A percentile compares a stretch with the other conserved stretches of the same genome.
Conservation (phyloP, 805 yeast genomes). For the Brettanomyces bruxellensis region DNA sequence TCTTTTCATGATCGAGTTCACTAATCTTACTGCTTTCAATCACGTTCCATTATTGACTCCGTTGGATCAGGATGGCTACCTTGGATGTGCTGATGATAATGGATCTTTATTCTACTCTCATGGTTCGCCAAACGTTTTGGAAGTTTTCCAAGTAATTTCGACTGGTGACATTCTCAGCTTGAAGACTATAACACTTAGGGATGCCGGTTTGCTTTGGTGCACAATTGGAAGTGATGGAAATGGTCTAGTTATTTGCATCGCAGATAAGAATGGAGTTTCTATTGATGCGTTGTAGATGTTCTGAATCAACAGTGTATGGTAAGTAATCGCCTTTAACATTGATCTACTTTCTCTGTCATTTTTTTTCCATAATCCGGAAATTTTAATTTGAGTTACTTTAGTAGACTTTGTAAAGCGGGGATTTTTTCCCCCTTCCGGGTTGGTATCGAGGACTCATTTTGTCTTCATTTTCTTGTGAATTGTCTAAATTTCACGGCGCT, state of each 20-base stretch:
- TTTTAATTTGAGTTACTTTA: too few relatives aligned
- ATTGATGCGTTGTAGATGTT: conserved; percentile 5
- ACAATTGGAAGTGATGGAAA: conserved; percentile 16
- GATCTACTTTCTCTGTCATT: too few relatives aligned
- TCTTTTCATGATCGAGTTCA: conserved; percentile 11
- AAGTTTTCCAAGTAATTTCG: conserved; percentile 11
- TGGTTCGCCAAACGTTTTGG: conserved; percentile 3
- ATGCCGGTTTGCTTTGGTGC: conserved; percentile 5
- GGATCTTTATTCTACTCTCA: conserved; percentile 12
- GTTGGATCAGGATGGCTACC: neutral
- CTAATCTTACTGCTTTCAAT: conserved; percentile 12
- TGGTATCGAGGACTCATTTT: too few relatives aligned
- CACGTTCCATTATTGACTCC: conserved; percentile 8
- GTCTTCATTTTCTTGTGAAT: too few relatives aligned
- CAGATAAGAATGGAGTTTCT: conserved; percentile 9
- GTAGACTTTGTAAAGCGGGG: too few relatives aligned
- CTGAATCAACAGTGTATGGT: too few relatives aligned
- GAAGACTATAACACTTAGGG: conserved; percentile 5
- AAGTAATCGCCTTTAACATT: too few relatives aligned
- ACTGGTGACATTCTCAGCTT: conserved; percentile 14
- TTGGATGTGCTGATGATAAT: conserved; percentile 14
- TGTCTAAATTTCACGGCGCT: too few relatives aligned
- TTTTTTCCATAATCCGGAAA: too few relatives aligned
- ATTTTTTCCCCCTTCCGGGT: too few relatives aligned
- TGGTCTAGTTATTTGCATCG: conserved; percentile 8